Percentiles rank a stretch among this genome's conserved stretches.
Conservation (phyloP, 495 filamentous ascomycete genomes). For the Wilcoxina mikolae region DNA sequence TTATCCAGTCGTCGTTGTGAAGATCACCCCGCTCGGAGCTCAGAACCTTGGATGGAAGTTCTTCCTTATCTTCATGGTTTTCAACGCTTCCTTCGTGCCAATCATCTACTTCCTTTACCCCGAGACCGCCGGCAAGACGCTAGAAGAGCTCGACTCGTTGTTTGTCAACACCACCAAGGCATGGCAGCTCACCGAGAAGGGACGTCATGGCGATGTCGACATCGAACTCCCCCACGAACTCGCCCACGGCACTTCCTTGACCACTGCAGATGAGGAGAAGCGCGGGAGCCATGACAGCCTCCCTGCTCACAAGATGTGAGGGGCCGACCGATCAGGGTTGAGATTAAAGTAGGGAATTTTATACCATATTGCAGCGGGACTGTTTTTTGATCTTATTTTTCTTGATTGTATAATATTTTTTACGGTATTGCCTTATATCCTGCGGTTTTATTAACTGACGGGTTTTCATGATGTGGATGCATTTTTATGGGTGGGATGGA, state of each 20-base stretch:
- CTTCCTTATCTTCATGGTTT: conserved; percentile 50
- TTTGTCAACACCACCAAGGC: conserved; percentile 14
- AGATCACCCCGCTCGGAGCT: conserved; percentile 48
- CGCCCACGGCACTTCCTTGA: no score
- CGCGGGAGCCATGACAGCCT: background rate
- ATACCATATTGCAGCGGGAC: no score
- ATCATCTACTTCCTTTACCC: conserved; percentile 50
- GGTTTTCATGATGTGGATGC: no score
- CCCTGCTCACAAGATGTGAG: conserved; percentile 5
- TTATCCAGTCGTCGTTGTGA: conserved; percentile 46
- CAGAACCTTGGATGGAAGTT: conserved; percentile 46
- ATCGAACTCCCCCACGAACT: background rate
- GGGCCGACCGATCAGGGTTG: no score
- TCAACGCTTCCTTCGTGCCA: conserved; percentile 45
- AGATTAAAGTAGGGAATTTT: no score
- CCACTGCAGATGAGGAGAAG: conserved; percentile 10
- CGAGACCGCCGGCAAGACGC: conserved; percentile 35
- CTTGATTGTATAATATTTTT: no score
- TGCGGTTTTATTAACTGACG: no score
- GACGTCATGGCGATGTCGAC: conserved; percentile 4
- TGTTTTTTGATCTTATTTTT: no score
- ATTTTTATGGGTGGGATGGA: no score
- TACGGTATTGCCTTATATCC: no score
- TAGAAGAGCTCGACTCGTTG: conserved; percentile 14
- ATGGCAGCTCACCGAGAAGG: conserved; percentile 15